These are phyloP conservation scores for Margaritispora aquatica DNA, from an alignment of 495 filamentous ascomycete species.

Conservation along the genomic window DNA sequence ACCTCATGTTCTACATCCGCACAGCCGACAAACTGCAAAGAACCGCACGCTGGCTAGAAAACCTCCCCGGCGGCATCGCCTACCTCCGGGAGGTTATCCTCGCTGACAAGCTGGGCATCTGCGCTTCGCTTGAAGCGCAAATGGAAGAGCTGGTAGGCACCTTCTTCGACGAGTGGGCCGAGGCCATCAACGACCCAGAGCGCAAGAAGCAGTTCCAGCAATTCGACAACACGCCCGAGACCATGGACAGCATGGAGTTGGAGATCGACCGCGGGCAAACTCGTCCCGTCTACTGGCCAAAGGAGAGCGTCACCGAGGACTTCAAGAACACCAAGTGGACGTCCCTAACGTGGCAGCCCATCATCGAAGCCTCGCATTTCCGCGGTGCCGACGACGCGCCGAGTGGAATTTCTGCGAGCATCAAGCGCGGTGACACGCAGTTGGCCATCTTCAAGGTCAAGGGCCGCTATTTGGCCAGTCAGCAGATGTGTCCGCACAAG, in stretches of 20 bases:
- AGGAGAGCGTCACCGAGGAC: conserved; percentile 59
- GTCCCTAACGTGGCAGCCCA: conserved; percentile 73
- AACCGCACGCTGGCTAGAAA: conserved; percentile 89
- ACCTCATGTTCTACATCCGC: conserved; percentile 94
- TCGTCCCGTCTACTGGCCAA: conserved; percentile 81
- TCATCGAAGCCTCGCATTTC: conserved; percentile 71
- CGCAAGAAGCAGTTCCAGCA: conserved; percentile 71
- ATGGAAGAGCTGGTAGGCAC: conserved; percentile 83
- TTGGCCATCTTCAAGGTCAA: conserved; percentile 84
- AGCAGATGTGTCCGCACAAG: conserved; percentile 99
- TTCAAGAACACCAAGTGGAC: conserved; percentile 75
- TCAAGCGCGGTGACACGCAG: conserved; percentile 90
- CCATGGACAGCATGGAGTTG: conserved; percentile 62
- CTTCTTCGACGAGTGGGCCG: conserved; percentile 97
- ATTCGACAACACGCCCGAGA: conserved; percentile 81
- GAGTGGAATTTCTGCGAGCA: conserved; percentile 59
- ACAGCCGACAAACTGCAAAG: conserved; percentile 93
- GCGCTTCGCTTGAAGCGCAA: conserved; percentile 77
- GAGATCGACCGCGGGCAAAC: conserved; percentile 69
- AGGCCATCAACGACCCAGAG: conserved; percentile 65
- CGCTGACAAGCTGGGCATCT: conserved; percentile 85
- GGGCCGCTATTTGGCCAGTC: conserved; percentile 80
- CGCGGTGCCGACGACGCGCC: conserved; percentile 52
- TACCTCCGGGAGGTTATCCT: conserved; percentile 83
- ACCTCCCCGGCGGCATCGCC: conserved; percentile 76